Conservation (phyloP, 495 filamentous ascomycete genomes). For the Zalerion maritima region DNA sequence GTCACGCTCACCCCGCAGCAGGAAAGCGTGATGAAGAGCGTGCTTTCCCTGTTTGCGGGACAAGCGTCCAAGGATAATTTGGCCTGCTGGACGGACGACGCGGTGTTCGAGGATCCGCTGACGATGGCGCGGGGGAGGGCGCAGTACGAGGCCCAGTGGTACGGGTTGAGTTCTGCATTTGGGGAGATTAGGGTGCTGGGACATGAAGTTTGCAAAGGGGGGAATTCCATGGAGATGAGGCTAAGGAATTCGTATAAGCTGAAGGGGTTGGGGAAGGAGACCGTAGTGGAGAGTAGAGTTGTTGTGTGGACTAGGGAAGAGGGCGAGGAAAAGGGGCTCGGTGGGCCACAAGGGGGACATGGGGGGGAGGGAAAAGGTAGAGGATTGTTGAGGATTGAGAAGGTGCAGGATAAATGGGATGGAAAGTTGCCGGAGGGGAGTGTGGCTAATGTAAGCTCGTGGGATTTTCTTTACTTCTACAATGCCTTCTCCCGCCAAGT, state of each 20-base stretch:
- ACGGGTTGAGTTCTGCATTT: conserved; percentile 10
- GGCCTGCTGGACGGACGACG: no score
- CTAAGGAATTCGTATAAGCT: conserved; percentile 33
- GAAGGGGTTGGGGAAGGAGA: conserved; percentile 32
- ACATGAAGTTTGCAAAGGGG: no score
- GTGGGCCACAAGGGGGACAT: no score
- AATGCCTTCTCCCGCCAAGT: conserved; percentile 17
- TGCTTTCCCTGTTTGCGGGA: no score
- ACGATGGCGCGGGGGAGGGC: conserved; percentile 8
- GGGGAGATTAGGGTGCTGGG: no score
- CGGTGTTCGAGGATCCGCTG: conserved; percentile 10
- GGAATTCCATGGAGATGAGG: conserved; percentile 35
- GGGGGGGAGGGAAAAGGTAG: no score
- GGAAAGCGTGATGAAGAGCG: no score
- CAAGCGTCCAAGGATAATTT: no score
- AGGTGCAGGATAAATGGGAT: conserved; percentile 38
- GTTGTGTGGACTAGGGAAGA: conserved; percentile 21
- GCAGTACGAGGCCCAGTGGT: conserved; percentile 15
- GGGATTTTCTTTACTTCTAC: conserved; percentile 20
- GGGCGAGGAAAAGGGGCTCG: no score
- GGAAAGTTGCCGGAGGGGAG: conserved; percentile 30
- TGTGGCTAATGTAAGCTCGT: conserved; percentile 27
- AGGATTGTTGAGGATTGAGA: conserved; percentile 32
- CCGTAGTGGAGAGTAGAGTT: conserved; percentile 28
- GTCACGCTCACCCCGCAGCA: no score